Conservation (phyloP, 345 rosid species). For the Erodium maritimum region DNA sequence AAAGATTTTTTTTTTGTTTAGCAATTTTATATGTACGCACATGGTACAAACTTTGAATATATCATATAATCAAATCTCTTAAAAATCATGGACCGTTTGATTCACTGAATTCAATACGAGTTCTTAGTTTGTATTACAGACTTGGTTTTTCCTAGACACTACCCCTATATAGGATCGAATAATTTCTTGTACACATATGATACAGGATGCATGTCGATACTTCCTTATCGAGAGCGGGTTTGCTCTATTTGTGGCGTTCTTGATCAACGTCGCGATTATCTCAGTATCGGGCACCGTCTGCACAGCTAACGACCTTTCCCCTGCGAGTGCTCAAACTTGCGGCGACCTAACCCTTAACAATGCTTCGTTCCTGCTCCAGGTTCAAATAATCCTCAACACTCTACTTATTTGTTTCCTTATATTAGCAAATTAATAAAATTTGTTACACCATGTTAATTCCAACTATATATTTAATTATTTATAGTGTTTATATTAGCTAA, state of each 20-base stretch:
- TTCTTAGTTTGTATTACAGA: too few species aligned
- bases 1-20: too few species aligned
- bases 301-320: constrained; percentile 17
- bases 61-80: too few species aligned
- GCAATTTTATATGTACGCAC: too few species aligned
- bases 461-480: too few species aligned
- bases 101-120: too few species aligned
- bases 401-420: not conserved
- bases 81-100: too few species aligned
- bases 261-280: constrained; percentile 45
- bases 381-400: not conserved
- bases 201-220: constrained; percentile 49
- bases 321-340: constrained; percentile 20
- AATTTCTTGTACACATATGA: too few species aligned
- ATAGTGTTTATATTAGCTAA: too few species aligned
- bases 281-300: constrained; percentile 55
- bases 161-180: too few species aligned
- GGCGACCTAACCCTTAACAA: constrained; percentile 44
- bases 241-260: constrained; percentile 48
- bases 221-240: constrained; percentile 55
- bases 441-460: not conserved
- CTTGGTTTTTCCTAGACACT: too few species aligned
- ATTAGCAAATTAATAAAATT: not conserved
- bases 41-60: too few species aligned
- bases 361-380: constrained; percentile 70